These are phyloP conservation scores for Trichosporon coremiiforme DNA, from an alignment of 1,284 basidiomycete genomes.

Conservation along the genomic window DNA sequence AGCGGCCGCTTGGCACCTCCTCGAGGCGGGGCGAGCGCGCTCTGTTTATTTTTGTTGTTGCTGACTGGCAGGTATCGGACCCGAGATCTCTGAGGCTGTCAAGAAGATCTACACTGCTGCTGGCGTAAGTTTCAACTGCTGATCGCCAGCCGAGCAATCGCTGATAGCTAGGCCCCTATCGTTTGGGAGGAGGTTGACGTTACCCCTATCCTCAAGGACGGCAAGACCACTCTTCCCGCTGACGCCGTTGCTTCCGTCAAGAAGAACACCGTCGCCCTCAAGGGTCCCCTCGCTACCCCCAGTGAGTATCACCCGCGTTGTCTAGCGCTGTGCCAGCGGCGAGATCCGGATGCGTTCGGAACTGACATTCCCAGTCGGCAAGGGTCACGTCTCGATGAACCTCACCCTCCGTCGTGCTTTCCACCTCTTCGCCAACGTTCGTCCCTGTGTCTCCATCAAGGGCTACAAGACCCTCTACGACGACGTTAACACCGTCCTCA, in stretches of 20 bases:
- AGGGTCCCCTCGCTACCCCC: slow-evolving; percentile 93
- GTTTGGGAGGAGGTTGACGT: slow-evolving; percentile 99
- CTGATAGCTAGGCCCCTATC: slow-evolving; percentile 75
- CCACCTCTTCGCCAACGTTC: slow-evolving; percentile 97
- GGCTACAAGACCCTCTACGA: slow-evolving; percentile 99
- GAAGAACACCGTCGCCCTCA: slow-evolving; percentile 96
- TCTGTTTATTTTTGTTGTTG: slow-evolving; percentile 1
- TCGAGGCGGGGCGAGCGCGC: background rate
- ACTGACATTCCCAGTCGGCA: slow-evolving; percentile 70
- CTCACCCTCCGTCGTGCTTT: slow-evolving; percentile 95
- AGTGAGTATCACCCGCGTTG: slow-evolving; percentile 61
- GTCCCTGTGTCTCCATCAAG: slow-evolving; percentile 92
- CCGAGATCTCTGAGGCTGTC: slow-evolving; percentile 95
- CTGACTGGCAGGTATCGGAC: slow-evolving; percentile 78
- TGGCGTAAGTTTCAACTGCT: slow-evolving; percentile 60
- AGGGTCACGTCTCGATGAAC: slow-evolving; percentile 98
- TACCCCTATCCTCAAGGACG: slow-evolving; percentile 87
- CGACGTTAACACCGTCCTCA: slow-evolving; percentile 95
- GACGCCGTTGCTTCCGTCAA: slow-evolving; percentile 87
- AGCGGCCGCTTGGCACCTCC: background rate
- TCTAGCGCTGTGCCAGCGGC: background rate
- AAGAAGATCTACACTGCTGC: slow-evolving; percentile 92
- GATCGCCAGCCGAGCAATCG: background rate
- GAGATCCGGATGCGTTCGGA: background rate
- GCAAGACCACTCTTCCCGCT: slow-evolving; percentile 97